Conservation (phyloP, 345 rosid genomes). For the Linum usitatissimum region DNA sequence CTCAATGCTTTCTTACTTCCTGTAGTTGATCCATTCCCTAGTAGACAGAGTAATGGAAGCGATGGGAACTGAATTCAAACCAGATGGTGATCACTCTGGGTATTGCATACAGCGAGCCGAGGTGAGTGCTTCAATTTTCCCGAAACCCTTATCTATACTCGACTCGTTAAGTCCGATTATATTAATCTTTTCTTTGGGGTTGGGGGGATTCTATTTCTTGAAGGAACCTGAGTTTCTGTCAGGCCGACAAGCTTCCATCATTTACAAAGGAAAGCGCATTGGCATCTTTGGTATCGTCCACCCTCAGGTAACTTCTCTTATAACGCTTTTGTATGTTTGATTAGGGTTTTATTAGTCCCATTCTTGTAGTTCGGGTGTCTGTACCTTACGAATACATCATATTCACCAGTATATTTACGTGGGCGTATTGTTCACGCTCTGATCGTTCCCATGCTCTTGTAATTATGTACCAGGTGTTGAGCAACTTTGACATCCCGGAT, state of each 20-base stretch:
- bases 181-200: background rate
- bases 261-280: constrained; percentile 54
- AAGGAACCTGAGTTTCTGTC: constrained; percentile 78
- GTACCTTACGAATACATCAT: background rate
- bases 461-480: constrained; percentile 44
- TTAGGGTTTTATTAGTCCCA: too few relatives aligned
- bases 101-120: constrained; percentile 51
- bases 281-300: constrained; percentile 83
- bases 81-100: constrained; percentile 38
- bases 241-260: constrained; percentile 77
- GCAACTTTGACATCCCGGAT: constrained; percentile 63
- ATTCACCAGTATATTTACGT: too few relatives aligned
- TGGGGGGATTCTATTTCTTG: constrained; percentile 3
- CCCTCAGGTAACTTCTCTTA: constrained; percentile 44
- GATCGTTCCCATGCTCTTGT: background rate
- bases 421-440: too few relatives aligned
- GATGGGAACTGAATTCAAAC: constrained; percentile 55
- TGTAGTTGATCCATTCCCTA: constrained; percentile 81
- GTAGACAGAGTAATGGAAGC: constrained; percentile 91
- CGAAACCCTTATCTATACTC: background rate
- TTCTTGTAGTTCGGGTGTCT: background rate
- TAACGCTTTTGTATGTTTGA: too few relatives aligned
- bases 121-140: constrained; percentile 31
- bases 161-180: background rate
- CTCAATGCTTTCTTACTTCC: background rate